phyloP scores from a whole-genome alignment of 495 filamentous ascomycete species.

The Penicillium egyptiacum region DNA sequence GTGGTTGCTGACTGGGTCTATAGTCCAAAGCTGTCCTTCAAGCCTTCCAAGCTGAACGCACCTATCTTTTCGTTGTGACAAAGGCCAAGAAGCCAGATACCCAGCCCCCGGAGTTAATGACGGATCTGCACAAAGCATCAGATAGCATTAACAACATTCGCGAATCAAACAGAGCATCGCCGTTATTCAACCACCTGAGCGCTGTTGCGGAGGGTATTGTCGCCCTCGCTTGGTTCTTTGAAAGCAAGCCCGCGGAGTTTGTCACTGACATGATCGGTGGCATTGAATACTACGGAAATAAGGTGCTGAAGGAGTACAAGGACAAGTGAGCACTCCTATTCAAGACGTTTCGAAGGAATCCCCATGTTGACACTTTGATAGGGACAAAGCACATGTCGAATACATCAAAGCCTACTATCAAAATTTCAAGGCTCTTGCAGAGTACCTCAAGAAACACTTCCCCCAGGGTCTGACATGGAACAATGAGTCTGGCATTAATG shows the following conservation, averaged over 20 bases:
- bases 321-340: slow-evolving; percentile 66
- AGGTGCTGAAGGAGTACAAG: slow-evolving; percentile 83
- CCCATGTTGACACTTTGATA: slow-evolving; percentile 34
- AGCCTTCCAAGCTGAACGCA: slow-evolving; percentile 80
- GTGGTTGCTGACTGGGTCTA: slow-evolving; percentile 9
- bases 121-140: slow-evolving; percentile 77
- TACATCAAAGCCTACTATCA: slow-evolving; percentile 88
- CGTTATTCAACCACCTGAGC: slow-evolving; percentile 73
- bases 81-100: slow-evolving; percentile 90
- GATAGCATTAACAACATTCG: slow-evolving; percentile 72
- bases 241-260: slow-evolving; percentile 75
- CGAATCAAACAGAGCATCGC: slow-evolving; percentile 70
- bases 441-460: slow-evolving; percentile 81
- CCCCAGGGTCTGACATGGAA: slow-evolving; percentile 85
- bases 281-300: slow-evolving; percentile 88
- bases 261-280: slow-evolving; percentile 74
- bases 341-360: too few species aligned
- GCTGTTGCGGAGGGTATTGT: slow-evolving; percentile 87
- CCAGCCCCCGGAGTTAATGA: slow-evolving; percentile 68
- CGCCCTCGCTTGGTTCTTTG: slow-evolving; percentile 82
- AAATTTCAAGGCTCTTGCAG: slow-evolving; percentile 74
- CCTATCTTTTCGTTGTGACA: slow-evolving; percentile 82
- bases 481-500: slow-evolving; percentile 68
- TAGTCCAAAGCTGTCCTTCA: slow-evolving; percentile 60
- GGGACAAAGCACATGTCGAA: slow-evolving; percentile 74